phyloP scores from a whole-genome alignment of 345 rosid genomes.

The Iberis pinnata region DNA sequence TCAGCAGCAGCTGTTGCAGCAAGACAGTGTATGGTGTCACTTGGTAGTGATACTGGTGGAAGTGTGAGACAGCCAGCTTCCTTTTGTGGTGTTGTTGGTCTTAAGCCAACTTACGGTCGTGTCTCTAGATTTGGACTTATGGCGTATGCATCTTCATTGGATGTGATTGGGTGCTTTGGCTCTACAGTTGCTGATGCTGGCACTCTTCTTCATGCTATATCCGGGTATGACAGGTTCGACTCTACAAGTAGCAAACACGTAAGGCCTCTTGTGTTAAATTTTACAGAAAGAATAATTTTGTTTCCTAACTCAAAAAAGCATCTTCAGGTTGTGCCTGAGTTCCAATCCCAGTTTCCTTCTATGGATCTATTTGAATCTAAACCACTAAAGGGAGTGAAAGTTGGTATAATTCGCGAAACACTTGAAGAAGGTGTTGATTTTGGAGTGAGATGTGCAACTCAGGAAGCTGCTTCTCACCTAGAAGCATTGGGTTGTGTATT shows the following conservation, averaged over 20 bases:
- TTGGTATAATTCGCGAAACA: conserved; percentile 83
- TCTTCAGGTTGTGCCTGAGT: conserved; percentile 76
- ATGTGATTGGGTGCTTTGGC: conserved; percentile 86
- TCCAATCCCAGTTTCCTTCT: conserved; percentile 44
- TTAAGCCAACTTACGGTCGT: conserved; percentile 93
- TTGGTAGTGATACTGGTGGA: conserved; percentile 99
- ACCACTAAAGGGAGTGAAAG: conserved; percentile 67
- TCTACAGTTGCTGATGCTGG: conserved; percentile 84
- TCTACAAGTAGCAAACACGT: conserved; percentile 81
- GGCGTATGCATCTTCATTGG: conserved; percentile 90
- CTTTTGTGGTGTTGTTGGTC: conserved; percentile 88
- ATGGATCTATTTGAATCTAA: conserved; percentile 41
- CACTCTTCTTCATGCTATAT: conserved; percentile 71
- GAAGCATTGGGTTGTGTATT: conserved; percentile 74
- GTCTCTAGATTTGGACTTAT: conserved; percentile 92
- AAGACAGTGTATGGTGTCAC: conserved; percentile 76
- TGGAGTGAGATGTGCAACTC: conserved; percentile 62
- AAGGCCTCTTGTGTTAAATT: conserved; percentile 20
- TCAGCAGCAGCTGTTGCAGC: conserved; percentile 96
- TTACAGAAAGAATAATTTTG: too few relatives aligned
- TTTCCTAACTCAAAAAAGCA: too few relatives aligned
- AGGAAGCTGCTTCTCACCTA: conserved; percentile 67
- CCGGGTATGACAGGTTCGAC: conserved; percentile 73
- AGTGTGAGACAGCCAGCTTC: conserved; percentile 98
- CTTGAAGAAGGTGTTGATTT: conserved; percentile 65